Conservation (phyloP, 1,284 basidiomycete species). For the Pterula multifida region DNA sequence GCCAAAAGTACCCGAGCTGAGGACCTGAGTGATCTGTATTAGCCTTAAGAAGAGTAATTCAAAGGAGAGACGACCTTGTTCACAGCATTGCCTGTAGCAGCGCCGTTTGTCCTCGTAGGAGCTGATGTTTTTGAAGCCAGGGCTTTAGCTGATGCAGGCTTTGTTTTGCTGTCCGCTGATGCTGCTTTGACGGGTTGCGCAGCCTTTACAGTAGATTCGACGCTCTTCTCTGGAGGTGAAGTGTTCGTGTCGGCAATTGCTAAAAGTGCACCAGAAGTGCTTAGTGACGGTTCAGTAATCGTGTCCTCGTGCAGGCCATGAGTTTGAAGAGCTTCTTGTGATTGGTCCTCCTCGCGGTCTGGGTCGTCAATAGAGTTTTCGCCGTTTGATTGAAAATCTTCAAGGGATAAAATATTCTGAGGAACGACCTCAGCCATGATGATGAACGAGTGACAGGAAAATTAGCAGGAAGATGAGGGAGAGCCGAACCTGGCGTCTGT, state of each 20-base stretch:
- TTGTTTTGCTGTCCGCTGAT: not conserved
- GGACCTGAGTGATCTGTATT: conserved; percentile 49
- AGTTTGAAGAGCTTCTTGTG: conserved; percentile 13
- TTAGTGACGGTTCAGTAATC: conserved; percentile 17
- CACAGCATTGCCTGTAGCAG: conserved; percentile 27
- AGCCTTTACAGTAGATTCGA: conserved; percentile 9
- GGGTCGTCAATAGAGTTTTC: conserved; percentile 6
- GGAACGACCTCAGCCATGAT: conserved; percentile 36
- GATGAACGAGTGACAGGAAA: conserved; percentile 15
- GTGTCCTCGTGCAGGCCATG: conserved; percentile 18
- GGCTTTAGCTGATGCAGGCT: not conserved
- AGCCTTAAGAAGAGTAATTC: conserved; percentile 11
- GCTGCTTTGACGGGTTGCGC: conserved; percentile 8
- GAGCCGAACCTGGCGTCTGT: not conserved
- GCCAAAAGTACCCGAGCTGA: conserved; percentile 58
- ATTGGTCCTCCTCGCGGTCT: not conserved
- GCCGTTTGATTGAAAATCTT: conserved; percentile 7
- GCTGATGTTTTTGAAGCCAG: conserved; percentile 14
- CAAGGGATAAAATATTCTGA: conserved; percentile 15
- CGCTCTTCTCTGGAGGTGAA: not conserved
- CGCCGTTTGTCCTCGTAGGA: conserved; percentile 25
- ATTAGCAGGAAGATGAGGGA: conserved; percentile 1
- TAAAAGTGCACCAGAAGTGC: conserved; percentile 9
- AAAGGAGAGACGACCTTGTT: conserved; percentile 43
- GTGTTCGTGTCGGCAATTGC: conserved; percentile 10